Evolutionary conservation across 2,329 filamentous ascomycete genomes (phyloP).

Genomic region (Penicillium capsulatum): DNA sequence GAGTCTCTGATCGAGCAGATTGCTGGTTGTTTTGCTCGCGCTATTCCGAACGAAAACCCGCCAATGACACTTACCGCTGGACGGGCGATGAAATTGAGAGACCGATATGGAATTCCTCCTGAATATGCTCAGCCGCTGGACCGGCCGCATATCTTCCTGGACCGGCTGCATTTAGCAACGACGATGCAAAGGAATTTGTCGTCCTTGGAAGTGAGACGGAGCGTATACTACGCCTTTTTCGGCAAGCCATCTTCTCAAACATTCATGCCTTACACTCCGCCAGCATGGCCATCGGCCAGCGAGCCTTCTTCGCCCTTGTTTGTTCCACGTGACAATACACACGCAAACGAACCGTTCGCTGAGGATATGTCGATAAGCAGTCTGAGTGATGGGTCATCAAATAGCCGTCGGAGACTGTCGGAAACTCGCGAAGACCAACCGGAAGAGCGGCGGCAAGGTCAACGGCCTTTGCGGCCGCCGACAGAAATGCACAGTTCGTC

Average conservation of each 20-base stretch:
- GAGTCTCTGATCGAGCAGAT: constrained; percentile 17
- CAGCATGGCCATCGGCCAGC: constrained; percentile 8
- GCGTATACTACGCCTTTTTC: constrained; percentile 11
- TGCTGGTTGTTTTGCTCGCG: constrained; percentile 13
- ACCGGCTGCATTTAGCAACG: constrained; percentile 7
- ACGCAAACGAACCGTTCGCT: constrained; percentile 7
- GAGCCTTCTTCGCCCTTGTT: constrained; percentile 11
- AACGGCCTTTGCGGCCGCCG: constrained; percentile 6
- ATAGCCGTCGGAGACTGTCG: constrained; percentile 9
- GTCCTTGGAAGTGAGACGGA: constrained; percentile 10
- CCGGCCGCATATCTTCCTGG: constrained; percentile 9
- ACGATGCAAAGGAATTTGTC: constrained; percentile 7
- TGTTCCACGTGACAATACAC: constrained; percentile 9
- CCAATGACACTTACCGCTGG: constrained; percentile 3
- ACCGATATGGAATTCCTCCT: constrained; percentile 9
- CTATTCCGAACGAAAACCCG: constrained; percentile 6
- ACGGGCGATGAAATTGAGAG: constrained; percentile 6
- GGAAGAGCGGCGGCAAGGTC: constrained; percentile 7
- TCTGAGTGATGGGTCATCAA: constrained; percentile 9
- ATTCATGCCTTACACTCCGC: constrained; percentile 4
- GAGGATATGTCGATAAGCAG: constrained; percentile 12
- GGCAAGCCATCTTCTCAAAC: constrained; percentile 7
- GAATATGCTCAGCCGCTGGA: constrained; percentile 6
- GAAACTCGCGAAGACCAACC: constrained; percentile 12
- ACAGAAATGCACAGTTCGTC: constrained; percentile 9